phyloP scores from a whole-genome alignment of 164 flowering plant species.

The Sedum album region DNA sequence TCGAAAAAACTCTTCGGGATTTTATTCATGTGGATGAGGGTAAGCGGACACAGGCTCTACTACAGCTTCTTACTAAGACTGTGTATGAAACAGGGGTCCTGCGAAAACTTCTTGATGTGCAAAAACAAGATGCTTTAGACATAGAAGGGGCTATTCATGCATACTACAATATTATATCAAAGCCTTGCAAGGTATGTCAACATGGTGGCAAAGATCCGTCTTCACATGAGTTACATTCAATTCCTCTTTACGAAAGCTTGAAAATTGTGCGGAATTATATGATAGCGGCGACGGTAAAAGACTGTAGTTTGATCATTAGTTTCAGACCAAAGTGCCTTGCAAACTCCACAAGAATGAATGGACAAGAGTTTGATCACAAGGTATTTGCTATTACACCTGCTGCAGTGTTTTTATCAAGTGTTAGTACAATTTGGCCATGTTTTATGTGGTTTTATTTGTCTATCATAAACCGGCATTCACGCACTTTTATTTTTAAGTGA shows the following conservation, averaged over 20 bases:
- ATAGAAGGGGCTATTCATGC: constrained; percentile 97
- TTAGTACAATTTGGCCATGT: not conserved
- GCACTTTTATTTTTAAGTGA: not conserved
- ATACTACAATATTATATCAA: constrained; percentile 64
- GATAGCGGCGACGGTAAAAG: constrained; percentile 92
- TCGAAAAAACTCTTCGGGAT: constrained; percentile 47
- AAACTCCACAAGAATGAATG: constrained; percentile 34
- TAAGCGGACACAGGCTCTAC: constrained; percentile 31
- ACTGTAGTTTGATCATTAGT: constrained; percentile 84
- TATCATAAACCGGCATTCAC: not conserved
- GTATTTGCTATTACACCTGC: constrained; percentile 20
- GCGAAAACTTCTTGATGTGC: constrained; percentile 58
- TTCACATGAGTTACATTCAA: constrained; percentile 41
- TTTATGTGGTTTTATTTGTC: not conserved
- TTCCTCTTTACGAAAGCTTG: constrained; percentile 58
- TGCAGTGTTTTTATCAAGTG: not conserved
- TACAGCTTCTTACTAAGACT: constrained; percentile 57
- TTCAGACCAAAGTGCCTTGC: constrained; percentile 38
- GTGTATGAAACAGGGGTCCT: constrained; percentile 47
- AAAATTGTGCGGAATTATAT: constrained; percentile 72
- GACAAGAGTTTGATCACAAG: constrained; percentile 78
- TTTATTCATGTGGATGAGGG: constrained; percentile 53
- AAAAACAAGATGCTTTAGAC: constrained; percentile 69
- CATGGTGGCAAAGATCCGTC: constrained; percentile 13
- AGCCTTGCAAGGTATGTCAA: constrained; percentile 61